Evolutionary conservation across 495 filamentous ascomycete genomes (phyloP).

Genomic region (Podospora pseudoanserina): DNA sequence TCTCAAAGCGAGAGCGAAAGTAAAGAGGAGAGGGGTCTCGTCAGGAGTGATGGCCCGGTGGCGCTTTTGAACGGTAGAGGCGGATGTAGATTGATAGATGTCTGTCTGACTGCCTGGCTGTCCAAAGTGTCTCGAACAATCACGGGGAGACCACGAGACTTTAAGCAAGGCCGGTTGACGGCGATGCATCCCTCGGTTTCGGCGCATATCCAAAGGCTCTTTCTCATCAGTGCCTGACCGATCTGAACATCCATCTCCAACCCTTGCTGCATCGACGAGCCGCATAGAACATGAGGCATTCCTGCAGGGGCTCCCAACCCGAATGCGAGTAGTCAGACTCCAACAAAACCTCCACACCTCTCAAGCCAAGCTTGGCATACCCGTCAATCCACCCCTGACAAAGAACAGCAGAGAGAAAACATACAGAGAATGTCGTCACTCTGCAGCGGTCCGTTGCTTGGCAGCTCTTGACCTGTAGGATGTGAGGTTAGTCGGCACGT

Average conservation of each 20-base stretch:
- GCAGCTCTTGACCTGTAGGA: background rate
- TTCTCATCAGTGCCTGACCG: background rate
- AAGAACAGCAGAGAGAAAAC: constrained; percentile 1
- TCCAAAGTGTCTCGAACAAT: background rate
- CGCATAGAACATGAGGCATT: background rate
- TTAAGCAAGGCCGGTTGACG: constrained; percentile 2
- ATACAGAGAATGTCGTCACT: background rate
- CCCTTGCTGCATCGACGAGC: constrained; percentile 6
- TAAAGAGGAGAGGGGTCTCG: background rate
- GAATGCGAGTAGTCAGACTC: constrained; percentile 4
- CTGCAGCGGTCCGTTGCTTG: constrained; percentile 7
- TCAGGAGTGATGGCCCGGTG: background rate
- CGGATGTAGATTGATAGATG: constrained; percentile 1
- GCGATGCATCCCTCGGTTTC: background rate
- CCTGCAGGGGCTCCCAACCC: constrained; percentile 2
- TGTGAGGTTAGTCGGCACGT: background rate
- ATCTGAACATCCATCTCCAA: constrained; percentile 2
- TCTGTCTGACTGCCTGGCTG: background rate
- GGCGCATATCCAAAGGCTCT: background rate
- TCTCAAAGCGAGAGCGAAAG: background rate
- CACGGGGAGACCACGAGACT: constrained; percentile 7
- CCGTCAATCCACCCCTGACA: constrained; percentile 1
- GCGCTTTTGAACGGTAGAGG: constrained; percentile 1
- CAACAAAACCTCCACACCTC: background rate
- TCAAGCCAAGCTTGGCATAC: background rate